Base-by-base conservation (phyloP, 768 basidiomycete species). In the Phanerochaete carnosa region DNA sequence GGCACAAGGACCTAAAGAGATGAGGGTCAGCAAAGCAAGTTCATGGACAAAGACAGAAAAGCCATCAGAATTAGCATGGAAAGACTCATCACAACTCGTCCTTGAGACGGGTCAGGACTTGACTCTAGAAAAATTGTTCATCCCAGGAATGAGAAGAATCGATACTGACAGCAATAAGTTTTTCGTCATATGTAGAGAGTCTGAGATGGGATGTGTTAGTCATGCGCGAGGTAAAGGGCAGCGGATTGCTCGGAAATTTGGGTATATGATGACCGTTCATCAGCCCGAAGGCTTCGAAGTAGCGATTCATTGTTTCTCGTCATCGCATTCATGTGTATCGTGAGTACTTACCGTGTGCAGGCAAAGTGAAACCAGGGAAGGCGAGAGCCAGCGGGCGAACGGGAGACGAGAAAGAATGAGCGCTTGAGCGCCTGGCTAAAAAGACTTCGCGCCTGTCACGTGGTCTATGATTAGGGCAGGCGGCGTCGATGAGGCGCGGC, bases 21-120 rank as follows among this genome's bases (percentile, higher is more conserved):
- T 35, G 64, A 61, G 71, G 22, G 58, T 89, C 87, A 90, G 88
- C 80, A 88, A 39, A 37, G 59, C 28, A 43, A 32, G 26, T 6
- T 43, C 37, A 16, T 2, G 12, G 25, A 65, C 63, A 71, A 15
- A 57, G 84, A 62, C 33, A 58, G 49, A 43, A 49, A 59, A 58
- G 61, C 65, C 29, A 67, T 76, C 91, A 93, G 89, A 81, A 92
- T 93, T 92, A 93, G 90, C 90, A 93, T 92, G 90, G 89, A 80
- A 71, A 43, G 61, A 73, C 77, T 90, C 89, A 79, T 89, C 88
- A 89, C 78, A 73, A 68, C 78, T 76, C 73, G 80, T 88, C 87
- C 87, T 80, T 83, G 59, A 84, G 87, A 90, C 82, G 74, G 79
- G 73, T 92, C 85, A 87, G 90, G 77, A 90, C 90, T 93, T 92